A percentile compares a stretch with the other conserved stretches of the same genome.
These are phyloP conservation scores for Gentiana macrophylla DNA, from an alignment of 257 asterid species.

Conservation along the genomic window DNA sequence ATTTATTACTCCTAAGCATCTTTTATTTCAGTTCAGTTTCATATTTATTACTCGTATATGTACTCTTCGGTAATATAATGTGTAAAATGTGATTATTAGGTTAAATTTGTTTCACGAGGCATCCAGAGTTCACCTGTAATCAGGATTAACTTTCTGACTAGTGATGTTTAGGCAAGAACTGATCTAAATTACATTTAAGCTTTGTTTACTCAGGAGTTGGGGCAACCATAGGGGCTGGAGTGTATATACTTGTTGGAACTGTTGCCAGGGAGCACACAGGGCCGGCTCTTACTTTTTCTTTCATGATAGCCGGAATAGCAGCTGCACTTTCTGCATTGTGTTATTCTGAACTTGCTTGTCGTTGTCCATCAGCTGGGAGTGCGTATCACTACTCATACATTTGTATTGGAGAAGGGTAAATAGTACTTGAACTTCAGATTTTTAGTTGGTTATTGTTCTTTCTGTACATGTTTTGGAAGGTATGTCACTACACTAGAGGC, in stretches of 20 bases:
- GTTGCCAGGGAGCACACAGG: constrained; percentile 98
- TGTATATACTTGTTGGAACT: constrained; percentile 85
- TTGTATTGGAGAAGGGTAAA: constrained; percentile 91
- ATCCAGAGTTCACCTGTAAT: no score
- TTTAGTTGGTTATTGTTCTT: no score
- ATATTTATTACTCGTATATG: no score
- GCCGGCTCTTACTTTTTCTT: constrained; percentile 82
- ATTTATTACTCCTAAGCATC: no score
- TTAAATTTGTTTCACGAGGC: no score
- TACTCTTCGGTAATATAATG: no score
- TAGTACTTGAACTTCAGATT: constrained; percentile 1
- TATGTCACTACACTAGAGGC: no score
- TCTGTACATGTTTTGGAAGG: no score
- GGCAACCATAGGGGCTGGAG: constrained; percentile 94
- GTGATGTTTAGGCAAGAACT: not conserved
- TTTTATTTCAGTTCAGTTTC: no score
- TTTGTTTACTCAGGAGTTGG: constrained; percentile 68
- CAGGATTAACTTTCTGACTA: no score
- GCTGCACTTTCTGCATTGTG: constrained; percentile 97
- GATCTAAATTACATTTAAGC: constrained; percentile 1
- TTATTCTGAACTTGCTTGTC: constrained; percentile 88
- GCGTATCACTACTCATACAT: constrained; percentile 96
- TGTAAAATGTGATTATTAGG: no score
- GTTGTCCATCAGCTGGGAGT: constrained; percentile 98
- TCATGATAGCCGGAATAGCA: constrained; percentile 88